Conservation (phyloP, 2,329 filamentous ascomycete species). For the Botrytis aclada region DNA sequence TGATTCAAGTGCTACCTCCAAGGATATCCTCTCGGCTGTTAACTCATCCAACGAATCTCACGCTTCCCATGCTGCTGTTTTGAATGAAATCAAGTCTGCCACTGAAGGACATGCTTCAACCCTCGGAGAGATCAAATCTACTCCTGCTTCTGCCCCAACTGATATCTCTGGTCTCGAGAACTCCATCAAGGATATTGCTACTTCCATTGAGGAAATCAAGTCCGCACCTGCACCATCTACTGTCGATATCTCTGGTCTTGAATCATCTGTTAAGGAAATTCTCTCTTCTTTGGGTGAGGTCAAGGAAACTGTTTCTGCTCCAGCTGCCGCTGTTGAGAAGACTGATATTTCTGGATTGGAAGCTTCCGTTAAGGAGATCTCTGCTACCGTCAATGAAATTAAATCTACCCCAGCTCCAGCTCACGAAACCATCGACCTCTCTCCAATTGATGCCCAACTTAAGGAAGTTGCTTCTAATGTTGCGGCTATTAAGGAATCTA, state of each 20-base stretch:
- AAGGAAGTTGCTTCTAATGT: constrained; percentile 23
- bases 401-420: constrained; percentile 23
- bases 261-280: constrained; percentile 26
- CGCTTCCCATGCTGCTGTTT: constrained; percentile 24
- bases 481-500: constrained; percentile 16
- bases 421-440: constrained; percentile 25
- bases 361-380: constrained; percentile 19
- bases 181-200: constrained; percentile 21
- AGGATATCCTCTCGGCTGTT: constrained; percentile 28
- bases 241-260: constrained; percentile 23
- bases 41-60: constrained; percentile 30
- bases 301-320: constrained; percentile 18
- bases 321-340: constrained; percentile 23
- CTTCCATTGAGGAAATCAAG: constrained; percentile 20
- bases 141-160: constrained; percentile 24
- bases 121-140: constrained; percentile 16
- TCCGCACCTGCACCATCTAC: constrained; percentile 22
- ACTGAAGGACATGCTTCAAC: constrained; percentile 22
- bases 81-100: constrained; percentile 28
- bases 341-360: constrained; percentile 24
- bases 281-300: constrained; percentile 22
- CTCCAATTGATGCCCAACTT: constrained; percentile 23
- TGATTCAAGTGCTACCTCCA: constrained; percentile 23
- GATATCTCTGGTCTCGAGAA: constrained; percentile 23
- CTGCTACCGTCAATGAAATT: constrained; percentile 23